Evolutionary conservation across 2,329 filamentous ascomycete genomes (phyloP), one percentile per base, ranked within the genome.

Genomic region (Microcyclospora pomicola): DNA sequence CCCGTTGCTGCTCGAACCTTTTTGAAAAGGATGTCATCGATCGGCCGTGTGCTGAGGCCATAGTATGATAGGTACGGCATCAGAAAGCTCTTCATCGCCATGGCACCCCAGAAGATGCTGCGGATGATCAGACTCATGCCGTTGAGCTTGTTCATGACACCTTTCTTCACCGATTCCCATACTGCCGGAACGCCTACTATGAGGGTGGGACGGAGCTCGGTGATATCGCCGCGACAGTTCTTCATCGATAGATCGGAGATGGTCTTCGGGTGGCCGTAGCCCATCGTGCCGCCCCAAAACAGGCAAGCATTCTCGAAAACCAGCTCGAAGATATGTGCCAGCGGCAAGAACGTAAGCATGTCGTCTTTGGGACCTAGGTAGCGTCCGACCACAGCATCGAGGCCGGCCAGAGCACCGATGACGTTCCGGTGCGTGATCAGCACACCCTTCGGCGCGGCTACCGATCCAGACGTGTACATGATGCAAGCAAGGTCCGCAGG

Each of bases 101-200:
- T 61, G 15, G 71, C 72, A 36, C 68, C 71, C 73, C 73, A 77
- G 68, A 95, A 95, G 40, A 94, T 61, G 49, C 77, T 75, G 62
- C 69, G 78, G 42, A 79, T 70, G 28, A 94, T 37, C 15, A 69
- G 59, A 50, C 76, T 76, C 40, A 79, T 72, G 36, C 69, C 64
- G 55, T 82, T 80, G 42, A 94, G 76, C 60, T 84, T 83, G 49
- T 66, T 63, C 42, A 86, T 67, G 50, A 95, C 82, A 39, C 87
- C 87, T 68, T 95, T 95, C 67, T 84, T 86, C 52, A 95, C 80
- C 1, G 82, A 84, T 63, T 95, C 87, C 85, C 87, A 95, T 29
- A 95, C 79, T 44, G 91, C 85, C 2, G 87, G 88, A 2, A 95
- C 87, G 58, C 88, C 87, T 27, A 93, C 81, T 58, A 95, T 73